Conservation (phyloP, 2,329 filamentous ascomycete species). For the Pyrenophora tritici-repentis region DNA sequence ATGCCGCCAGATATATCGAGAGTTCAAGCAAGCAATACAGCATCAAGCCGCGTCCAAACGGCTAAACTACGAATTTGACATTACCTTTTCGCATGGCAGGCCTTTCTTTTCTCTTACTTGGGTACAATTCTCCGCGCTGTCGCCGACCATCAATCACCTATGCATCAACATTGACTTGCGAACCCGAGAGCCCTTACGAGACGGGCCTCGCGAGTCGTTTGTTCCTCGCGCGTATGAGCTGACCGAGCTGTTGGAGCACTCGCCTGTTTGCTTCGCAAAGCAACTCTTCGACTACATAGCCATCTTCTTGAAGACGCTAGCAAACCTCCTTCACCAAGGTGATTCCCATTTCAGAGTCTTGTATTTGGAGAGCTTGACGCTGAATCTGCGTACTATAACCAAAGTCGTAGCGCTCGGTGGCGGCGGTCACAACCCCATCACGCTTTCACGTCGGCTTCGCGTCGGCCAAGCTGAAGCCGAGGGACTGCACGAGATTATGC, state of each 20-base stretch:
- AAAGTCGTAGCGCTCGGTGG: slow-evolving; percentile 19
- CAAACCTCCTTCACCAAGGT: slow-evolving; percentile 29
- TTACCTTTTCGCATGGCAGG: slow-evolving; percentile 41
- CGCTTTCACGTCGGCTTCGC: slow-evolving; percentile 22
- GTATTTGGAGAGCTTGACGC: slow-evolving; percentile 33
- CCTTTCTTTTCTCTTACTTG: slow-evolving; percentile 40
- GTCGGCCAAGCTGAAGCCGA: slow-evolving; percentile 27
- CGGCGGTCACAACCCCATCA: slow-evolving; percentile 19
- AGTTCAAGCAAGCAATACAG: slow-evolving; percentile 36
- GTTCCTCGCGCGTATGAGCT: slow-evolving; percentile 34
- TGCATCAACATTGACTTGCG: slow-evolving; percentile 38
- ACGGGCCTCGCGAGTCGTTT: slow-evolving; percentile 10
- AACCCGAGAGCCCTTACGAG: slow-evolving; percentile 33
- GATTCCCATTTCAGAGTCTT: slow-evolving; percentile 28
- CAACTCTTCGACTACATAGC: slow-evolving; percentile 42
- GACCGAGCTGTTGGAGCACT: slow-evolving; percentile 31
- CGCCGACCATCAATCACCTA: slow-evolving; percentile 35
- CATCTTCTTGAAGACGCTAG: slow-evolving; percentile 36
- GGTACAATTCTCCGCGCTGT: slow-evolving; percentile 35
- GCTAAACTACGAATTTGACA: slow-evolving; percentile 33
- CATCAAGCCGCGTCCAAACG: slow-evolving; percentile 33
- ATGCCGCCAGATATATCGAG: slow-evolving; percentile 29
- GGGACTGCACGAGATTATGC: slow-evolving; percentile 32
- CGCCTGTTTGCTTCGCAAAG: slow-evolving; percentile 32
- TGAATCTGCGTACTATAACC: slow-evolving; percentile 38